A percentile compares a stretch with the other conserved stretches of the same genome.
phyloP scores from a whole-genome alignment of 371 early-diverging fungal species.

The Cokeromyces recurvatus region DNA sequence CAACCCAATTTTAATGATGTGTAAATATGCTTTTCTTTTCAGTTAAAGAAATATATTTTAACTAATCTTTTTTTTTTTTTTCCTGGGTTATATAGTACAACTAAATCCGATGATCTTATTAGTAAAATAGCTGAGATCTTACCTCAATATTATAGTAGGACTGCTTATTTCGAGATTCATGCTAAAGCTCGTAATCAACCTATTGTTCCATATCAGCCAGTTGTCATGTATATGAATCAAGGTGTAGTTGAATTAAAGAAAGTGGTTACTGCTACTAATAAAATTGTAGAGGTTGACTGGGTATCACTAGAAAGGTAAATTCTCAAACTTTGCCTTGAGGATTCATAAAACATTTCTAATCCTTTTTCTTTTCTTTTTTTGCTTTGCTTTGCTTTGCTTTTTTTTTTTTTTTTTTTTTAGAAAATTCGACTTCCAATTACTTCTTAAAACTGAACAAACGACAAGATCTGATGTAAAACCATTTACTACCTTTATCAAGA shows the following conservation, averaged over 20 bases:
- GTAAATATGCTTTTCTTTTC: slow-evolving; percentile 41
- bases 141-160: slow-evolving; percentile 14
- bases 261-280: slow-evolving; percentile 21
- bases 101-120: slow-evolving; percentile 23
- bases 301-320: slow-evolving; percentile 37
- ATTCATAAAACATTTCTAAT: too few species aligned
- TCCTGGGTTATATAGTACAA: slow-evolving; percentile 23
- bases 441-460: slow-evolving; percentile 24
- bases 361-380: too few species aligned
- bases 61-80: too few species aligned
- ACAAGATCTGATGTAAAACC: slow-evolving; percentile 45
- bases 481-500: slow-evolving; percentile 44
- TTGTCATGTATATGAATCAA: slow-evolving; percentile 37
- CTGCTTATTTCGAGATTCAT: slow-evolving; percentile 40
- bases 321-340: too few species aligned
- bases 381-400: too few species aligned
- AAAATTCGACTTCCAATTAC: slow-evolving; percentile 46
- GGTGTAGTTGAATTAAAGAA: slow-evolving; percentile 39
- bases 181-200: slow-evolving; percentile 43
- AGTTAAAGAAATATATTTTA: too few species aligned
- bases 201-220: slow-evolving; percentile 25
- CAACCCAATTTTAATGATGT: slow-evolving; percentile 31
- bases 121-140: slow-evolving; percentile 20
- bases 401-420: too few species aligned
- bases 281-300: slow-evolving; percentile 44